Evolutionary conservation across 495 filamentous ascomycete species (phyloP).

Genomic region (Penicillium argentinense): DNA sequence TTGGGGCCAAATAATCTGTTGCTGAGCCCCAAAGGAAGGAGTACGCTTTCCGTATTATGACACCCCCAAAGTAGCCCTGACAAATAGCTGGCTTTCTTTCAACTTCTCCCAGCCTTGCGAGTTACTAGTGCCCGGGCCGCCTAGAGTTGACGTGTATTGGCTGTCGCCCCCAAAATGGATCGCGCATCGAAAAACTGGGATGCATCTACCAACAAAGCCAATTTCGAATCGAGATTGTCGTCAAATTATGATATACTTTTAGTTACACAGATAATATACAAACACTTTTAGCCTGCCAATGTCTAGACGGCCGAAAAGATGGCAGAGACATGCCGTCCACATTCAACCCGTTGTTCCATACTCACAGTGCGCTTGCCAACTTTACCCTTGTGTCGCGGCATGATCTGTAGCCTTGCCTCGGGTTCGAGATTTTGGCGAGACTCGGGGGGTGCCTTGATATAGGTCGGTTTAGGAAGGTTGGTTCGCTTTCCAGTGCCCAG

Average conservation of each 20-base stretch:
- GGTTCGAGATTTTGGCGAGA: slow-evolving; percentile 48
- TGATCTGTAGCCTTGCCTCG: slow-evolving; percentile 82
- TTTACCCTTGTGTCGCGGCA: slow-evolving; percentile 69
- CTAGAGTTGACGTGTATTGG: too few species aligned
- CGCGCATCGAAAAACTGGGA: too few species aligned
- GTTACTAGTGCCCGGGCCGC: too few species aligned
- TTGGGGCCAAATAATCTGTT: too few species aligned
- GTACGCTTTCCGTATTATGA: too few species aligned
- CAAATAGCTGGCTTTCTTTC: too few species aligned
- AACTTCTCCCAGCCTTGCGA: too few species aligned
- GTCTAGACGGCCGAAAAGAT: slow-evolving; percentile 60
- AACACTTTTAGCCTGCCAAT: background rate
- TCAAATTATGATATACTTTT: slow-evolving; percentile 4
- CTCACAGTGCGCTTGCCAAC: slow-evolving; percentile 64
- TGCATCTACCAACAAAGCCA: too few species aligned
- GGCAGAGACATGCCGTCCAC: slow-evolving; percentile 79
- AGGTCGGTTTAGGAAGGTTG: slow-evolving; percentile 68
- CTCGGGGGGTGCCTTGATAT: slow-evolving; percentile 73
- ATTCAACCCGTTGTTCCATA: slow-evolving; percentile 86
- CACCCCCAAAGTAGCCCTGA: too few species aligned
- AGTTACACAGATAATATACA: slow-evolving; percentile 29
- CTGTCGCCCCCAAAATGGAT: too few species aligned
- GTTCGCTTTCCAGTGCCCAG: slow-evolving; percentile 87
- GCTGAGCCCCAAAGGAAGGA: too few species aligned
- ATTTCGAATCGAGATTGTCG: slow-evolving; percentile 5